These are phyloP conservation scores for Papiliotrema fonsecae DNA, from an alignment of 1,284 basidiomycete species.

Conservation along the genomic window DNA sequence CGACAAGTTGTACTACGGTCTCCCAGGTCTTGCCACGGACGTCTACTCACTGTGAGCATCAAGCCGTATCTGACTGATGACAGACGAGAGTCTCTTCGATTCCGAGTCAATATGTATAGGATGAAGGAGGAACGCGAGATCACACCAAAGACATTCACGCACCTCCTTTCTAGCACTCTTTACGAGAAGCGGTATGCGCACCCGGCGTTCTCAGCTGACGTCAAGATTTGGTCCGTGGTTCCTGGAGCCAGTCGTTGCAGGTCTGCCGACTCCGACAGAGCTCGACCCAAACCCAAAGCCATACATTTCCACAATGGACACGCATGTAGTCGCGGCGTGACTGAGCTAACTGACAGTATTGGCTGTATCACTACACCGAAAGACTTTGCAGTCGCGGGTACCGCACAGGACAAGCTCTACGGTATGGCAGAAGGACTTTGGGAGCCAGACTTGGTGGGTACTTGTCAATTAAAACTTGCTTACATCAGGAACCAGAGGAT, in stretches of 20 bases:
- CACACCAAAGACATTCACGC: conserved; percentile 91
- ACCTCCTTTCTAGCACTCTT: conserved; percentile 92
- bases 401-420: conserved; percentile 87
- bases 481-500: conserved; percentile 75
- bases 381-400: conserved; percentile 96
- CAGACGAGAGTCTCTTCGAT: conserved; percentile 83
- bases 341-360: conserved; percentile 52
- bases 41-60: conserved; percentile 75
- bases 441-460: conserved; percentile 80
- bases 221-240: conserved; percentile 87
- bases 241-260: conserved; percentile 94
- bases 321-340: conserved; percentile 47
- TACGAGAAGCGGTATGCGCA: conserved; percentile 83
- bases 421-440: conserved; percentile 98
- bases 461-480: background rate
- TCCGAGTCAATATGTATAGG: conserved; percentile 97
- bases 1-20: conserved; percentile 85
- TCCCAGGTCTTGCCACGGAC: conserved; percentile 91
- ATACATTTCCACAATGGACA: conserved; percentile 93
- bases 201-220: too few relatives aligned
- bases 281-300: conserved; percentile 73
- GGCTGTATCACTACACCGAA: conserved; percentile 62
- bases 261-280: conserved; percentile 58
- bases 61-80: background rate
- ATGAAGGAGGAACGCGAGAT: conserved; percentile 99